Base-by-base conservation (phyloP, 495 filamentous ascomycete genomes). In the Melanomma pulvis-pyrius region DNA sequence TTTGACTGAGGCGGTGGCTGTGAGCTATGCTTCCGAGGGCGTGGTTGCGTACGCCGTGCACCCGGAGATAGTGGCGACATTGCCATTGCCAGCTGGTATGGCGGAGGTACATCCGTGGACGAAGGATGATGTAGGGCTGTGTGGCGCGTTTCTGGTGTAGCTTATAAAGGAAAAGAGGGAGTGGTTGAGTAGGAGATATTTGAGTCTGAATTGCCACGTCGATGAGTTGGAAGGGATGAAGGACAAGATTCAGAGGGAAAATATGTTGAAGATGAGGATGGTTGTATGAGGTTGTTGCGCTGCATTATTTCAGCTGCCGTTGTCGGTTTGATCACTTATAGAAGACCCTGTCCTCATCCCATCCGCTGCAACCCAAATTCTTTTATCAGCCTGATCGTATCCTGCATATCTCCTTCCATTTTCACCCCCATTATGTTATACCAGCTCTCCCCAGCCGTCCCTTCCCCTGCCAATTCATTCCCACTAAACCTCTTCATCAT, bases 1-100 rank as follows among this genome's bases (percentile, higher is more conserved):
- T 4, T 34, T 34, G 12, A 34, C 30, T 12, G 30, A 34, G 30
- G 30, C 30, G 12, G 5, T 34, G 30, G 30, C 30, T 12, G 4
- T 5, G 30, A 12, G 5, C 5, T 34, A 34, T 34, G 30, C 30
- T 34, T 4, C 30, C 5, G 61, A 72, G 6, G 73, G 68, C 4
- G 19, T 74, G 29, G 36, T 41, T 21, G 65, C 71, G 41, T 75
- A 67, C 58, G 65, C 62, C 21, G 25, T 75, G 34, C 73, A 75
- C 70, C 73, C 71, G 6, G 71, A 71, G 7, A 66, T 53, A 1
- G 73, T 73, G 30, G 13, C 74, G 52, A 75, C 73, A 41, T 56
- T 66, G 49, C 72, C 70, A 57, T 71, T 67, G 39, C 34, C 59
- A 53, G 25, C 13, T 1, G 46, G 68, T 54, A 56, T 6, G 46